Evolutionary conservation across 331 rosid species (phyloP).

Genomic region (Acacia concinna): DNA sequence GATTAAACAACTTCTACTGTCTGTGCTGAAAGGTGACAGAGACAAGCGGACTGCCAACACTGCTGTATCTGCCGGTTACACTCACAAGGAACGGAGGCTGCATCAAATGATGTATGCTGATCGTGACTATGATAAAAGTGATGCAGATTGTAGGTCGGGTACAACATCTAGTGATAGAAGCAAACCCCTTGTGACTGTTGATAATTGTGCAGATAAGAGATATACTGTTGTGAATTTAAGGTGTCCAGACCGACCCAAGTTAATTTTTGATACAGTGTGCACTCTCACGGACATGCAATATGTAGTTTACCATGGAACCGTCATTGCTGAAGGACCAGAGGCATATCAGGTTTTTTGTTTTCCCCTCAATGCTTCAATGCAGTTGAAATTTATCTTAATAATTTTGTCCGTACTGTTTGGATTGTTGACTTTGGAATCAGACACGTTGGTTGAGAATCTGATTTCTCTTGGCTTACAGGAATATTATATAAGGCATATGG

Average conservation of each 20-base stretch:
- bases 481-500: constrained; percentile 83
- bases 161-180: constrained; percentile 49
- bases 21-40: constrained; percentile 78
- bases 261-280: constrained; percentile 82
- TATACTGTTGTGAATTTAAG: constrained; percentile 92
- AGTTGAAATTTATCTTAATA: background rate
- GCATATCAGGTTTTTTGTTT: constrained; percentile 75
- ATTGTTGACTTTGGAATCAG: background rate
- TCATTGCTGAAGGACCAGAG: constrained; percentile 90
- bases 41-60: constrained; percentile 86
- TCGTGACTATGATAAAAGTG: constrained; percentile 74
- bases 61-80: constrained; percentile 84
- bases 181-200: constrained; percentile 67
- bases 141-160: constrained; percentile 44
- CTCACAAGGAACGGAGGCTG: constrained; percentile 96
- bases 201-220: constrained; percentile 75
- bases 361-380: background rate
- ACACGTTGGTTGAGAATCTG: background rate
- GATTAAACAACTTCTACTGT: constrained; percentile 75
- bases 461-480: constrained; percentile 51
- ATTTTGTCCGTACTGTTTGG: constrained; percentile 5
- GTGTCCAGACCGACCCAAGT: constrained; percentile 86
- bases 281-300: constrained; percentile 98
- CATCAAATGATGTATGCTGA: constrained; percentile 99
- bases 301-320: constrained; percentile 89